Evolutionary conservation across 192 early-diverging fungal species (phyloP).

Genomic region (Coemansia sp.): DNA sequence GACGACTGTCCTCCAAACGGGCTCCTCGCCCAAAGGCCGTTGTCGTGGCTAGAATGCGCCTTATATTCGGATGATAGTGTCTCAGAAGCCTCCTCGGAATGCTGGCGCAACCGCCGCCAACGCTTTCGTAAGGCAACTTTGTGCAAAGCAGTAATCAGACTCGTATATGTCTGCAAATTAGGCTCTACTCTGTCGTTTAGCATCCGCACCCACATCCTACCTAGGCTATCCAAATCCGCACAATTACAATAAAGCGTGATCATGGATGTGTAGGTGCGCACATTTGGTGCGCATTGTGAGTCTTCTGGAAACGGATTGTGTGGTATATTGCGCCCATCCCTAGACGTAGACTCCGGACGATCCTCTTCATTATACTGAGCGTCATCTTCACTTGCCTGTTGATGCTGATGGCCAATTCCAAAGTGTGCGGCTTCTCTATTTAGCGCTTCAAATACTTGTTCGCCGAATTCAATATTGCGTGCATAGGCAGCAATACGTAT

Average conservation of each 20-base stretch:
- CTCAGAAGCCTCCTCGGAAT: neutral
- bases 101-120: conserved; percentile 20
- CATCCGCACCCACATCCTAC: conserved; percentile 36
- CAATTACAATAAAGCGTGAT: conserved; percentile 37
- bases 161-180: conserved; percentile 44
- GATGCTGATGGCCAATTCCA: conserved; percentile 9
- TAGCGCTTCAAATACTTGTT: conserved; percentile 38
- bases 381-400: conserved; percentile 2
- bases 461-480: conserved; percentile 40
- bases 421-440: conserved; percentile 21
- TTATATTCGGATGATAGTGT: neutral
- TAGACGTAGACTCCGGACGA: neutral
- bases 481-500: conserved; percentile 41
- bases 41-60: neutral
- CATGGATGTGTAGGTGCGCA: conserved; percentile 48
- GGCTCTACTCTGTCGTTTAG: conserved; percentile 32
- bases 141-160: conserved; percentile 36
- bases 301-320: conserved; percentile 21
- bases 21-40: neutral
- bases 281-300: conserved; percentile 45
- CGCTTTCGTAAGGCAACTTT: conserved; percentile 40
- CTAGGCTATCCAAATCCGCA: conserved; percentile 24
- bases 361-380: neutral
- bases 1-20: neutral
- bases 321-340: neutral